Conservation (phyloP, 495 filamentous ascomycete species). For the Penicillium odoratum region DNA sequence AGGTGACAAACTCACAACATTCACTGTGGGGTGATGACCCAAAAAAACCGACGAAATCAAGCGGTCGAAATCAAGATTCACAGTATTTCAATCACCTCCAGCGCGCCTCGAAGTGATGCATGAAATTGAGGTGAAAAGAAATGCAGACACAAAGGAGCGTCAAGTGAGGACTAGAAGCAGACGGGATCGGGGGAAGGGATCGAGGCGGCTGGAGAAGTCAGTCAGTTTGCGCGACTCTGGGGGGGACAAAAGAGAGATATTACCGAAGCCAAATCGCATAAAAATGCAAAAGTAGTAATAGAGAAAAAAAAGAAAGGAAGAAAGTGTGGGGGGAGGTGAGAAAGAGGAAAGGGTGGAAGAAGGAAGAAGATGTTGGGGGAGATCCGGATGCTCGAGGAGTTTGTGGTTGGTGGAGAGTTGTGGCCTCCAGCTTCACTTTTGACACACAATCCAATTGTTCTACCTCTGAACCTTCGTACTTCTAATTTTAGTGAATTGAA, state of each 20-base stretch:
- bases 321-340: conserved; percentile 22
- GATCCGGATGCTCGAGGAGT: conserved; percentile 26
- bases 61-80: neutral
- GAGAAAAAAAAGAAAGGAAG: conserved; percentile 33
- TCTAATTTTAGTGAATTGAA: neutral
- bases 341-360: conserved; percentile 28
- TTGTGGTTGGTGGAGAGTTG: conserved; percentile 29
- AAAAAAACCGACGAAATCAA: conserved; percentile 18
- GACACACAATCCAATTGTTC: conserved; percentile 26
- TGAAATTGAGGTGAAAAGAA: conserved; percentile 11
- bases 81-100: conserved; percentile 14
- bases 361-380: conserved; percentile 25
- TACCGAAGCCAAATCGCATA: conserved; percentile 27
- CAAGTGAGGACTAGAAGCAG: conserved; percentile 19
- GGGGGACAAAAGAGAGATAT: conserved; percentile 12
- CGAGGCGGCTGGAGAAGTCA: conserved; percentile 54
- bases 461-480: neutral
- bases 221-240: conserved; percentile 43
- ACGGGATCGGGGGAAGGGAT: conserved; percentile 44
- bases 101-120: conserved; percentile 18
- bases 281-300: conserved; percentile 18
- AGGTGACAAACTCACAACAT: neutral
- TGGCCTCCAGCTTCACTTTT: conserved; percentile 22
- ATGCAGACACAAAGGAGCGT: conserved; percentile 22
- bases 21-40: neutral